phyloP scores from a whole-genome alignment of 257 asterid genomes.

The Mitragyna speciosa region DNA sequence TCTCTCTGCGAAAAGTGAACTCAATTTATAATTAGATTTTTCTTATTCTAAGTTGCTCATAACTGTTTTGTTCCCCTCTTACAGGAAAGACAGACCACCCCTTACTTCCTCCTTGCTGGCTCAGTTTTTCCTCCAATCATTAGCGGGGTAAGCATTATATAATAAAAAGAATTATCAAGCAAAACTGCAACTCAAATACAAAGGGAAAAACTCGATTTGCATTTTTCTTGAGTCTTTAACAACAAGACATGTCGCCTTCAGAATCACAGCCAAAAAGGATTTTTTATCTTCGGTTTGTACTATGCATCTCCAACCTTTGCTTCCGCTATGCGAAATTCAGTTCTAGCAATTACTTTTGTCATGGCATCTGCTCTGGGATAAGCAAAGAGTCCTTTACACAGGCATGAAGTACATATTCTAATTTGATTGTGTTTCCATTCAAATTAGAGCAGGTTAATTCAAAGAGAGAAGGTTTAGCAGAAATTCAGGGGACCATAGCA shows the following conservation, averaged over 20 bases:
- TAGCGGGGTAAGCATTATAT: slow-evolving; percentile 57
- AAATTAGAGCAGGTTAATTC: slow-evolving; percentile 55
- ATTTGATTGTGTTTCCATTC: neutral
- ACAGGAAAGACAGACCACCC: slow-evolving; percentile 85
- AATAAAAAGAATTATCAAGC: neutral
- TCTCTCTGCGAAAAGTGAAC: neutral
- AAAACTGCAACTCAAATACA: neutral
- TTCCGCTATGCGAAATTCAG: slow-evolving; percentile 89
- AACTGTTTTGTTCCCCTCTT: neutral
- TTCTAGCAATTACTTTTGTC: slow-evolving; percentile 73
- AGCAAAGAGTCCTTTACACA: neutral
- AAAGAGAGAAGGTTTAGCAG: slow-evolving; percentile 71
- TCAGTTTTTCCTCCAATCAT: slow-evolving; percentile 74
- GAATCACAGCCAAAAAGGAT: slow-evolving; percentile 85
- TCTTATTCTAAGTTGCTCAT: neutral
- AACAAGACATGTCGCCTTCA: slow-evolving; percentile 18
- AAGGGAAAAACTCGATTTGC: neutral
- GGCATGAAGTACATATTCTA: neutral
- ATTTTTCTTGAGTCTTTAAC: neutral
- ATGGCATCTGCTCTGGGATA: slow-evolving; percentile 60
- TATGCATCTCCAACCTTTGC: slow-evolving; percentile 85
- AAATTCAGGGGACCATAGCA: slow-evolving; percentile 69
- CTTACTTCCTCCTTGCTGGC: slow-evolving; percentile 71
- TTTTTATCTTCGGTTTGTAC: slow-evolving; percentile 70
- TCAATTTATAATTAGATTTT: neutral